Percentiles rank a stretch among this genome's conserved stretches.
Conservation (phyloP, 78 protist species). For the Paulinella micropora region DNA sequence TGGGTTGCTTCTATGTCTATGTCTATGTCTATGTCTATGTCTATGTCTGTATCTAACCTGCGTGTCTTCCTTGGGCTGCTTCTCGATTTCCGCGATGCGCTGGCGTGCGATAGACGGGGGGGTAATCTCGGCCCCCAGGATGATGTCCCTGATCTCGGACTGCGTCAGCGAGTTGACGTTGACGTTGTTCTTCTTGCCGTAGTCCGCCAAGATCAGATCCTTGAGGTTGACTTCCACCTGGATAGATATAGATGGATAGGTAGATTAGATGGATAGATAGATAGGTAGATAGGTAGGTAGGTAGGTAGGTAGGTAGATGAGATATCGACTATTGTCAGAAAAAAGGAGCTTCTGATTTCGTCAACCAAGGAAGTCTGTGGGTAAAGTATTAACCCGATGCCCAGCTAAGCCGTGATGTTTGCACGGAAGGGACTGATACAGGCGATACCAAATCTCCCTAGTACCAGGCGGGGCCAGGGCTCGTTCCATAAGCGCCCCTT, state of each 20-base stretch:
- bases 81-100: constrained; percentile 91
- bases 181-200: constrained; percentile 94
- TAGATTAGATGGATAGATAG: neutral
- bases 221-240: constrained; percentile 52
- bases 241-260: neutral
- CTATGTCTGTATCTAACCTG: too few species aligned
- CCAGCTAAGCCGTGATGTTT: too few species aligned
- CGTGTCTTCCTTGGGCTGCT: constrained; percentile 59
- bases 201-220: constrained; percentile 95
- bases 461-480: too few species aligned
- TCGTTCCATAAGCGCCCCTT: too few species aligned
- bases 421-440: too few species aligned
- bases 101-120: constrained; percentile 93
- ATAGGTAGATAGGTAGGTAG: neutral
- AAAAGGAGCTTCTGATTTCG: too few species aligned
- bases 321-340: too few species aligned
- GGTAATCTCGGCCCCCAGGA: constrained; percentile 97
- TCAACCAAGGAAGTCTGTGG: too few species aligned
- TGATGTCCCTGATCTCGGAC: constrained; percentile 96
- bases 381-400: too few species aligned
- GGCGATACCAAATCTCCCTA: too few species aligned
- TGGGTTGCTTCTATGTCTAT: too few species aligned
- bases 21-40: too few species aligned
- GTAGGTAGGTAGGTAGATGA: neutral
- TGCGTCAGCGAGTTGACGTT: constrained; percentile 87